These are phyloP conservation scores for Monosporascus cannonballus DNA, from an alignment of 2,329 filamentous ascomycete species.

Conservation along the genomic window DNA sequence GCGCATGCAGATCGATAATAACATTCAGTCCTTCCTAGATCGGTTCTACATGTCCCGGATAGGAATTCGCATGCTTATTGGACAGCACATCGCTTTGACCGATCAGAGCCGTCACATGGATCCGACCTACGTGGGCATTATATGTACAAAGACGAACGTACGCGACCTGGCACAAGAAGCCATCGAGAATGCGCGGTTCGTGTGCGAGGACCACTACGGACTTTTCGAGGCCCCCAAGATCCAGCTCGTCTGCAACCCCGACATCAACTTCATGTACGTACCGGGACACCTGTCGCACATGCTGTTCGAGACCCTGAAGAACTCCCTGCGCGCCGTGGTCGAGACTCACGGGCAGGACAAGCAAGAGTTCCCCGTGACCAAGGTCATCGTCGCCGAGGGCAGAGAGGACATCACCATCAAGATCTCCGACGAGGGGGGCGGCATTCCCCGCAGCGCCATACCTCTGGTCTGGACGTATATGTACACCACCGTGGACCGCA, in stretches of 20 bases:
- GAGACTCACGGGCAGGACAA: slow-evolving; percentile 93
- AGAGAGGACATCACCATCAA: slow-evolving; percentile 99
- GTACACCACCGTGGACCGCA: slow-evolving; percentile 98
- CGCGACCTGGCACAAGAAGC: slow-evolving; percentile 91
- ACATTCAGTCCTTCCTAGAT: slow-evolving; percentile 95
- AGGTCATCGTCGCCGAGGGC: slow-evolving; percentile 95
- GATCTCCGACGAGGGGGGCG: slow-evolving; percentile 92
- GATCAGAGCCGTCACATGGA: slow-evolving; percentile 87
- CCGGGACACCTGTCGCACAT: slow-evolving; percentile 98
- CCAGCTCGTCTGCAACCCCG: slow-evolving; percentile 89
- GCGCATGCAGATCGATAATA: slow-evolving; percentile 96
- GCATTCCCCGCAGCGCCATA: slow-evolving; percentile 87
- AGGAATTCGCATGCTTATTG: slow-evolving; percentile 97
- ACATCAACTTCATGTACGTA: slow-evolving; percentile 98
- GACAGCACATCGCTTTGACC: slow-evolving; percentile 94
- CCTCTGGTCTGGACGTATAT: slow-evolving; percentile 99
- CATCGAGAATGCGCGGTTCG: slow-evolving; percentile 97
- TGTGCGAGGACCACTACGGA: slow-evolving; percentile 97
- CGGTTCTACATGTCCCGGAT: slow-evolving; percentile 99
- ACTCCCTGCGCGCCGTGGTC: slow-evolving; percentile 92
- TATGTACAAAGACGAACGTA: slow-evolving; percentile 98
- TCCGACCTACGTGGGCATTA: slow-evolving; percentile 94
- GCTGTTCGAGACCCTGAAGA: slow-evolving; percentile 99
- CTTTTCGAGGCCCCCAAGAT: slow-evolving; percentile 95
- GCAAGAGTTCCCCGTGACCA: slow-evolving; percentile 92